A percentile compares a stretch with the other conserved stretches of the same genome.
Evolutionary conservation across 768 basidiomycete genomes (phyloP).

Genomic region (Calocybe gangraenosa): DNA sequence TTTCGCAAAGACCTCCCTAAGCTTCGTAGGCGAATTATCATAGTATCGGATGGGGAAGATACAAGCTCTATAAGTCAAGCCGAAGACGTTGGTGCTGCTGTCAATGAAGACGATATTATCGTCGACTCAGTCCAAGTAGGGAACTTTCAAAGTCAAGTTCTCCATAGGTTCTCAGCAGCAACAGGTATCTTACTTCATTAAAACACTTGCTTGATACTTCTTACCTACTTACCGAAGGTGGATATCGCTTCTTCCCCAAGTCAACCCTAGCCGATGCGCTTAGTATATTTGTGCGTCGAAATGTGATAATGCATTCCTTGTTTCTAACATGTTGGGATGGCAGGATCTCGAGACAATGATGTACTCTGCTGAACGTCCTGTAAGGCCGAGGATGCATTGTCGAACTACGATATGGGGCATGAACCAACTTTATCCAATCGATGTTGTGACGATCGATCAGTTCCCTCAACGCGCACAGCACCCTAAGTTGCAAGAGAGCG

Average conservation of each 20-base stretch:
- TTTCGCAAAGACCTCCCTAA: constrained; percentile 20
- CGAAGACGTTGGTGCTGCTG: constrained; percentile 16
- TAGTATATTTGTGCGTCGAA: constrained; percentile 22
- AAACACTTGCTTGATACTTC: background rate
- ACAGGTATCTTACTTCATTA: constrained; percentile 17
- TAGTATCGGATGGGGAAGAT: constrained; percentile 26
- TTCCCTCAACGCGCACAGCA: constrained; percentile 23
- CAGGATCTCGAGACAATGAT: constrained; percentile 28
- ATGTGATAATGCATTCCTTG: background rate
- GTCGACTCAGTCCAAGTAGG: constrained; percentile 28
- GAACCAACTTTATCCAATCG: constrained; percentile 12
- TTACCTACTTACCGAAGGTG: constrained; percentile 14
- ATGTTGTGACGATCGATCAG: constrained; percentile 20
- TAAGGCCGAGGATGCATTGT: constrained; percentile 1
- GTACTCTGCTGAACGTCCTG: constrained; percentile 21
- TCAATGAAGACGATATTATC: constrained; percentile 17
- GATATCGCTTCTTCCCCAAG: constrained; percentile 24
- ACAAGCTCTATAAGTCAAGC: constrained; percentile 17
- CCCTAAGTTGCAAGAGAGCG: constrained; percentile 15
- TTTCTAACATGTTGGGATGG: background rate
- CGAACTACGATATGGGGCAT: constrained; percentile 9
- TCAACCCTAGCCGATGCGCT: constrained; percentile 24
- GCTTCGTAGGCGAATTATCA: constrained; percentile 22
- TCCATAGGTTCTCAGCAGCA: constrained; percentile 24
- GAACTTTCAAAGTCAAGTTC: constrained; percentile 6